Evolutionary conservation across 2,329 filamentous ascomycete genomes (phyloP).

Genomic region (Bipolaris zeicola): DNA sequence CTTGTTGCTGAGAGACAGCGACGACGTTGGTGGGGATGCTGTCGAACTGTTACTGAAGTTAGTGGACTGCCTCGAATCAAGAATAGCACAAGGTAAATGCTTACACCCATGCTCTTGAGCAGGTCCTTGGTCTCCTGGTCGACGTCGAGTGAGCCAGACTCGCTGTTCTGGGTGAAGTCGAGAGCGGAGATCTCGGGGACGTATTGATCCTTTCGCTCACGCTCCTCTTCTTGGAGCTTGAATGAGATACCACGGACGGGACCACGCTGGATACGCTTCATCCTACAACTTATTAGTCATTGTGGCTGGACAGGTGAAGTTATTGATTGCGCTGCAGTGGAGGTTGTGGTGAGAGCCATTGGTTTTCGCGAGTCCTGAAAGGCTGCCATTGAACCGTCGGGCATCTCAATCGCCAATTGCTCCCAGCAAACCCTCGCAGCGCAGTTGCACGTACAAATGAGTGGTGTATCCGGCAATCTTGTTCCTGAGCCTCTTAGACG

Average conservation of each 20-base stretch:
- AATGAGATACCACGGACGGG: conserved; percentile 99
- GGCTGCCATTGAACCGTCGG: not conserved
- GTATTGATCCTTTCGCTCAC: conserved; percentile 99
- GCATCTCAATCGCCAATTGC: conserved; percentile 84
- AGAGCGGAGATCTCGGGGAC: conserved; percentile 98
- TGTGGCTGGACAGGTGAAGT: not conserved
- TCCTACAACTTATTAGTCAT: conserved; percentile 58
- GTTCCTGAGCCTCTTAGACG: conserved; percentile 98
- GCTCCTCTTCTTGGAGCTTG: conserved; percentile 99
- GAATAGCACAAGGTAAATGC: conserved; percentile 52
- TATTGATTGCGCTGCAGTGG: not conserved
- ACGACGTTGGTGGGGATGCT: conserved; percentile 96
- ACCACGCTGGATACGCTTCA: conserved; percentile 99
- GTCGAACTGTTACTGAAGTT: conserved; percentile 73
- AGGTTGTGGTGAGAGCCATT: not conserved
- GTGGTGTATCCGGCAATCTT: conserved; percentile 94
- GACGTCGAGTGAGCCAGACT: conserved; percentile 92
- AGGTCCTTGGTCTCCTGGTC: conserved; percentile 98
- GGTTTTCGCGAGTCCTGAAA: not conserved
- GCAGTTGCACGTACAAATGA: conserved; percentile 35
- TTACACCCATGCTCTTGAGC: conserved; percentile 98
- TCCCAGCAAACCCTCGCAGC: conserved; percentile 69
- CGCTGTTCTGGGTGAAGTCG: conserved; percentile 94
- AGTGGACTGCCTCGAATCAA: conserved; percentile 6
- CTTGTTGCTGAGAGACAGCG: conserved; percentile 85